A percentile compares a stretch with the other conserved stretches of the same genome.
Conservation (phyloP, 1,284 basidiomycete genomes). For the Microbotryomycetes sp. region DNA sequence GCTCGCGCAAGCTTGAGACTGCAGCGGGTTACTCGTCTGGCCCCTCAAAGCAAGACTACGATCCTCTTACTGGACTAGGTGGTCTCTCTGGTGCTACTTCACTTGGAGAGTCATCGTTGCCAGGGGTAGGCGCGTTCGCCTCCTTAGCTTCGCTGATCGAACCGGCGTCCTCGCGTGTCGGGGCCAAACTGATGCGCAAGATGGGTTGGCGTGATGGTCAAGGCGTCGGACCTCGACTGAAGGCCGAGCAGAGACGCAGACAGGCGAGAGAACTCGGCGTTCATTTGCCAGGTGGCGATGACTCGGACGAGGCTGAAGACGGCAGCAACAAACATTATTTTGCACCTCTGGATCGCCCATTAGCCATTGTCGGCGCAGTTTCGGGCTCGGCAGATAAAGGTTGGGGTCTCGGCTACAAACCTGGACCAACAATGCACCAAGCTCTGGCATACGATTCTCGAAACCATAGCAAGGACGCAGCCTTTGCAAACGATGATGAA, state of each 20-base stretch:
- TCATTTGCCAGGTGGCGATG: slow-evolving; percentile 20
- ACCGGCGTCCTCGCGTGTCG: slow-evolving; percentile 42
- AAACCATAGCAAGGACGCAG: slow-evolving; percentile 53
- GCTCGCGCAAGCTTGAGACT: slow-evolving; percentile 26
- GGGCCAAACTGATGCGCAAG: slow-evolving; percentile 76
- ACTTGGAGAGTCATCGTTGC: slow-evolving; percentile 44
- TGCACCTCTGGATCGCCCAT: slow-evolving; percentile 69
- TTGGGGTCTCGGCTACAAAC: slow-evolving; percentile 66
- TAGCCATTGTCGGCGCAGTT: slow-evolving; percentile 60
- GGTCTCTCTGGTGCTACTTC: slow-evolving; percentile 40
- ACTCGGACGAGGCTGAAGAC: slow-evolving; percentile 47
- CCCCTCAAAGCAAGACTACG: slow-evolving; percentile 8
- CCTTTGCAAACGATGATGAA: slow-evolving; percentile 82
- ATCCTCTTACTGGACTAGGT: slow-evolving; percentile 48
- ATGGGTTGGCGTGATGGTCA: slow-evolving; percentile 94
- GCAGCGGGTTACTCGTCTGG: slow-evolving; percentile 13
- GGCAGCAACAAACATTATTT: slow-evolving; percentile 80
- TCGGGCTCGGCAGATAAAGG: slow-evolving; percentile 53
- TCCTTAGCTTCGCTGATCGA: slow-evolving; percentile 47
- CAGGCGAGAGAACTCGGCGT: slow-evolving; percentile 46
- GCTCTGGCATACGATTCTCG: slow-evolving; percentile 52
- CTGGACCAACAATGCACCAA: slow-evolving; percentile 56
- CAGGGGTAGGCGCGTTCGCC: slow-evolving; percentile 45
- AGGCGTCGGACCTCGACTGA: slow-evolving; percentile 85
- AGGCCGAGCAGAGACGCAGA: slow-evolving; percentile 62